Evolutionary conservation across 202 grass and related monocot genomes (phyloP).

Genomic region (Zoysia matrella): DNA sequence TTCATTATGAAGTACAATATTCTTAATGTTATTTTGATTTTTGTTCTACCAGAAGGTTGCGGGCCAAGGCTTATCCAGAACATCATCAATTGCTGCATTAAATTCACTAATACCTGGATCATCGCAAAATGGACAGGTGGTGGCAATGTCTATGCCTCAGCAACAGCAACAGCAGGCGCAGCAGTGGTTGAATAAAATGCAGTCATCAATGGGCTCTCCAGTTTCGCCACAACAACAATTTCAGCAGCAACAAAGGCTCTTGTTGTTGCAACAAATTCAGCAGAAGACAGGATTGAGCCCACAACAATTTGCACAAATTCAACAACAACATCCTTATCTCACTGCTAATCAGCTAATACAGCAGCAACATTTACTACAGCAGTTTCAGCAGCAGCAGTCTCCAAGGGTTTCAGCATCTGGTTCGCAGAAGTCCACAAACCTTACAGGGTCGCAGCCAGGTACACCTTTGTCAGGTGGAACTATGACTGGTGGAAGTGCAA

Average conservation of each 20-base stretch:
- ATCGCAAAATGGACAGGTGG: constrained; percentile 74
- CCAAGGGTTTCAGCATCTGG: constrained; percentile 60
- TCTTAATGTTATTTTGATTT: constrained; percentile 27
- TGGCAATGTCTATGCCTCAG: constrained; percentile 71
- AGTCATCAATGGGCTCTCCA: constrained; percentile 59
- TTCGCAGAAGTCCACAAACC: constrained; percentile 69
- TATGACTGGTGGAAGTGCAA: constrained; percentile 68
- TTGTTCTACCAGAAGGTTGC: constrained; percentile 69
- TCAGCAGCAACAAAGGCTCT: constrained; percentile 68
- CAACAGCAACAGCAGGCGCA: constrained; percentile 59
- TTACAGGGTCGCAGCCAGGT: constrained; percentile 70
- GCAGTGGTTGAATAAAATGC: constrained; percentile 77
- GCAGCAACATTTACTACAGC: constrained; percentile 70
- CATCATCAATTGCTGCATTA: constrained; percentile 70
- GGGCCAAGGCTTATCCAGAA: constrained; percentile 72
- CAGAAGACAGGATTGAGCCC: constrained; percentile 50
- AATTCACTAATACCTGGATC: constrained; percentile 75
- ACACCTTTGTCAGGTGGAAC: constrained; percentile 64
- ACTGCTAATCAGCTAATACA: constrained; percentile 53
- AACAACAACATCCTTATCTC: constrained; percentile 67
- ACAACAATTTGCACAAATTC: constrained; percentile 69
- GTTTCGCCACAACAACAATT: constrained; percentile 61
- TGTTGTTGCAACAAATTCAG: constrained; percentile 71
- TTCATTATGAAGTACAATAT: neutral
- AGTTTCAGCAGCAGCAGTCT: constrained; percentile 35